Conservation (phyloP, 495 filamentous ascomycete species). For the Physcia stellaris region DNA sequence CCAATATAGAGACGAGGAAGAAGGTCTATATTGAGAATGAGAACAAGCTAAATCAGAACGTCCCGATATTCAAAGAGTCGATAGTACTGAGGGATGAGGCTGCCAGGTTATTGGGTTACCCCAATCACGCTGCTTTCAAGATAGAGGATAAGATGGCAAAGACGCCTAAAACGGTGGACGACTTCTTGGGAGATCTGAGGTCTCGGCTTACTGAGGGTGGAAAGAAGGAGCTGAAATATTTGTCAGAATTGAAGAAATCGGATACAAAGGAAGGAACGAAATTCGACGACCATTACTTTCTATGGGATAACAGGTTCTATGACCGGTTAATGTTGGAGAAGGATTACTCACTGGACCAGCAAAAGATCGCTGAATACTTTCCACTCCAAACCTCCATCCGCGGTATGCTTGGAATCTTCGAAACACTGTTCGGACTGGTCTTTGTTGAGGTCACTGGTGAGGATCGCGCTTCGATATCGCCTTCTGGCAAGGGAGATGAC, state of each 20-base stretch:
- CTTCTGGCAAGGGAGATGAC: conserved; percentile 45
- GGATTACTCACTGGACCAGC: conserved; percentile 77
- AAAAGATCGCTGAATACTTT: conserved; percentile 88
- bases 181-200: conserved; percentile 73
- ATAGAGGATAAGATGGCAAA: conserved; percentile 99
- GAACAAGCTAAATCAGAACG: conserved; percentile 81
- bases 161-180: conserved; percentile 68
- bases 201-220: conserved; percentile 63
- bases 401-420: conserved; percentile 91
- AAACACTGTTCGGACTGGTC: conserved; percentile 78
- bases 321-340: conserved; percentile 85
- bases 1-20: conserved; percentile 40
- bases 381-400: conserved; percentile 69
- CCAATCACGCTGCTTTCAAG: conserved; percentile 78
- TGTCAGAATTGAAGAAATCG: conserved; percentile 67
- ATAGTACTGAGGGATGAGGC: conserved; percentile 84
- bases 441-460: conserved; percentile 68
- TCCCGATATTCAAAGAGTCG: conserved; percentile 73
- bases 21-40: conserved; percentile 47
- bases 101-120: conserved; percentile 80
- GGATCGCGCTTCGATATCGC: conserved; percentile 40
- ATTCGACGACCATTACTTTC: conserved; percentile 65
- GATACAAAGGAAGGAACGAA: conserved; percentile 47
- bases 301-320: conserved; percentile 86
- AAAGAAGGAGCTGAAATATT: conserved; percentile 53